phyloP scores from a whole-genome alignment of 768 basidiomycete genomes.

The Rhizopogon roseolus region DNA sequence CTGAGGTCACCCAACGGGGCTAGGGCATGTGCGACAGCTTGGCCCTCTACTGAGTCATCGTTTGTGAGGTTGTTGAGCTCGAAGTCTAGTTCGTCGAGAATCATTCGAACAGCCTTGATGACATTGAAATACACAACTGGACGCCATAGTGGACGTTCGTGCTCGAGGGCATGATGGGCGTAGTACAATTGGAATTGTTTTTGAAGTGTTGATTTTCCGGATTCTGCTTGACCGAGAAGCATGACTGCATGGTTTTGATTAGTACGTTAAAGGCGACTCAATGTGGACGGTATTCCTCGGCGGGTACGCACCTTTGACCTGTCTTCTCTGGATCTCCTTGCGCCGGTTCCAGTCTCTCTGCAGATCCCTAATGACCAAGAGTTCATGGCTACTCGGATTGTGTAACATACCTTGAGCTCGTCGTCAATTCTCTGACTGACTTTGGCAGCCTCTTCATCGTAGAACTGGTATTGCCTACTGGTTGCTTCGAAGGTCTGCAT shows the following conservation, averaged over 20 bases:
- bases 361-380: constrained; percentile 1
- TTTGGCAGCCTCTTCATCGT: constrained; percentile 41
- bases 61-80: constrained; percentile 36
- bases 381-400: neutral
- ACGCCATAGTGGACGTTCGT: constrained; percentile 71
- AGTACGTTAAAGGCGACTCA: constrained; percentile 4
- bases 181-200: constrained; percentile 85
- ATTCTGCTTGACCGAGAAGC: constrained; percentile 76
- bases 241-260: constrained; percentile 40
- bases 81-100: constrained; percentile 66
- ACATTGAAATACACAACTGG: constrained; percentile 82
- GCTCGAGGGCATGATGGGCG: constrained; percentile 63
- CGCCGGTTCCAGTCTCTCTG: constrained; percentile 47
- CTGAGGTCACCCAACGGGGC: constrained; percentile 29
- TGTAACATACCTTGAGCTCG: constrained; percentile 41
- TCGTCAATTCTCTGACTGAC: constrained; percentile 53
- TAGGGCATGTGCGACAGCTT: constrained; percentile 25
- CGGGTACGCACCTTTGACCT: constrained; percentile 47
- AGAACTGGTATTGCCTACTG: constrained; percentile 25
- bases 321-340: constrained; percentile 39
- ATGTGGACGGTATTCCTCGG: neutral
- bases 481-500: constrained; percentile 27
- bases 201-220: constrained; percentile 79
- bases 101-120: constrained; percentile 72
- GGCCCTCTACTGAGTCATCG: constrained; percentile 25